phyloP scores from a whole-genome alignment of 441 rosid species.

The Isatis lusitanica region DNA sequence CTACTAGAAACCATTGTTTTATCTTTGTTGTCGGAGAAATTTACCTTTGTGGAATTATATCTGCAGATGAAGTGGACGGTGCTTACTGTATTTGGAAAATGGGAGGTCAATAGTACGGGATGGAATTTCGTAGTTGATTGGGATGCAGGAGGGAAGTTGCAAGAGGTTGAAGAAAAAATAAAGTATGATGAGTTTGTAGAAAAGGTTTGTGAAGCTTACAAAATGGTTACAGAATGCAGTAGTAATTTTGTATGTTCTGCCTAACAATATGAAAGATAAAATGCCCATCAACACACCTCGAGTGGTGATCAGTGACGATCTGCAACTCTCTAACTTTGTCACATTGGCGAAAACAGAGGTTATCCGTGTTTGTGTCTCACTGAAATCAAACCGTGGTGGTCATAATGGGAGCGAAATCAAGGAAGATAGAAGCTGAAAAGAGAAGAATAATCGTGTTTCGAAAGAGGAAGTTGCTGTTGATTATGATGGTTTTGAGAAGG shows the following conservation, averaged over 20 bases:
- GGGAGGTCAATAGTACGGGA: background rate
- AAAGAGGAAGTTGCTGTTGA: too few relatives aligned
- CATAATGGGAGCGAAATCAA: too few relatives aligned
- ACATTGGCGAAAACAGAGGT: too few relatives aligned
- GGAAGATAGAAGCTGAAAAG: too few relatives aligned
- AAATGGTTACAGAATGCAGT: background rate
- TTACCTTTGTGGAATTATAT: too few relatives aligned
- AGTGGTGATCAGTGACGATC: background rate
- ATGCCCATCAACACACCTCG: background rate
- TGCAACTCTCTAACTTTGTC: background rate
- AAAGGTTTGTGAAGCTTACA: background rate
- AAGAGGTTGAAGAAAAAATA: background rate
- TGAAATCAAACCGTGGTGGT: too few relatives aligned
- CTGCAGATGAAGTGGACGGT: background rate
- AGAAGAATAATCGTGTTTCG: too few relatives aligned
- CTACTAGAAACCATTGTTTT: too few relatives aligned
- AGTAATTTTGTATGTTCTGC: background rate
- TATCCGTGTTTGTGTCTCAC: too few relatives aligned
- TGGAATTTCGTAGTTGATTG: background rate
- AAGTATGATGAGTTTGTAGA: background rate
- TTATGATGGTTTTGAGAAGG: too few relatives aligned
- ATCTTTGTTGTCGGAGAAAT: too few relatives aligned
- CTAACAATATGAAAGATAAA: background rate
- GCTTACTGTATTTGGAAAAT: background rate
- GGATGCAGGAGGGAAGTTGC: background rate